Evolutionary conservation across 768 basidiomycete species (phyloP).

Genomic region (Russula virescens): DNA sequence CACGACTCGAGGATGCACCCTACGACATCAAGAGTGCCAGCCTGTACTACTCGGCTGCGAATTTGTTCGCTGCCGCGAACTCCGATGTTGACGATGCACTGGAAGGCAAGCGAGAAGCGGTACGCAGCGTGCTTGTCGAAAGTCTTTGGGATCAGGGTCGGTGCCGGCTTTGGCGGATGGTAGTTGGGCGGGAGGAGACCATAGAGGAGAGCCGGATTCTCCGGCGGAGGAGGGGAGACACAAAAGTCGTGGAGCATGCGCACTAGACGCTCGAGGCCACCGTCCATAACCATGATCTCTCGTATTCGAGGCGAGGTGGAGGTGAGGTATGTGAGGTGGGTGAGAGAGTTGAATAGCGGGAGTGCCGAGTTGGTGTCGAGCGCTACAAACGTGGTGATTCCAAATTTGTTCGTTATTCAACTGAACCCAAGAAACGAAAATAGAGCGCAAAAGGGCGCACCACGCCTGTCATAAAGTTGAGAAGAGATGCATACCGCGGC

Average conservation of each 20-base stretch:
- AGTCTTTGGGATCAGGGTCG: slow-evolving; percentile 58
- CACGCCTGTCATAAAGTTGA: slow-evolving; percentile 90
- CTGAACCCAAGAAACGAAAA: not conserved
- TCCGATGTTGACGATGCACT: slow-evolving; percentile 95
- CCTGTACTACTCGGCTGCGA: slow-evolving; percentile 87
- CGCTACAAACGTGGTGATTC: slow-evolving; percentile 29
- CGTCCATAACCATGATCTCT: slow-evolving; percentile 97
- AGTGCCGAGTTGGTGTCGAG: slow-evolving; percentile 52
- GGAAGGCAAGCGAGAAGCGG: slow-evolving; percentile 89
- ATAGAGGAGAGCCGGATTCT: slow-evolving; percentile 69
- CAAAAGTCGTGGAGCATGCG: slow-evolving; percentile 88
- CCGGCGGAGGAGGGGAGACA: slow-evolving; percentile 73
- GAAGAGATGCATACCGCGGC: slow-evolving; percentile 93
- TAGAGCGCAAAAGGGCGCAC: slow-evolving; percentile 41
- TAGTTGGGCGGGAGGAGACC: slow-evolving; percentile 65
- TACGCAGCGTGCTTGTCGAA: slow-evolving; percentile 85
- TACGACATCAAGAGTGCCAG: slow-evolving; percentile 88
- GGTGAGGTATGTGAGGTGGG: slow-evolving; percentile 93
- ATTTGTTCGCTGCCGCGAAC: slow-evolving; percentile 93
- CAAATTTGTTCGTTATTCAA: not conserved
- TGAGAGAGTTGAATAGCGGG: slow-evolving; percentile 88
- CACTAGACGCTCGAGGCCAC: slow-evolving; percentile 92
- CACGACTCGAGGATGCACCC: slow-evolving; percentile 92
- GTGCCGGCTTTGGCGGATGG: slow-evolving; percentile 47
- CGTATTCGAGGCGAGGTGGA: slow-evolving; percentile 96